Base-by-base conservation (phyloP, 257 asterid genomes). In the Fraxinus americana region DNA sequence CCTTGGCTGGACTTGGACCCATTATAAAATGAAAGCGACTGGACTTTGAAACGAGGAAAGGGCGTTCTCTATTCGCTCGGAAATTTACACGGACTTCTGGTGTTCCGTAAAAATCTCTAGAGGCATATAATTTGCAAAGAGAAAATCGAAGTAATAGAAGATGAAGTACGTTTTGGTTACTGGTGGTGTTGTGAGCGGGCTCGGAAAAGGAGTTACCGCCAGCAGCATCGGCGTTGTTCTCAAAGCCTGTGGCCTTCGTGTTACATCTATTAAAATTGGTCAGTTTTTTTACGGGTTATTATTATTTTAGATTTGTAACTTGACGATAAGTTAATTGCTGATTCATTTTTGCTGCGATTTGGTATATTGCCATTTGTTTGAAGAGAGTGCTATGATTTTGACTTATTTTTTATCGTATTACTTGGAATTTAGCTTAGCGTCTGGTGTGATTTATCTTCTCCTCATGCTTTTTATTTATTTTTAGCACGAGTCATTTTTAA, bases 131-230 rank as follows among this genome's bases (percentile, higher is more conserved):
- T 71, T 38, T 12, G 7, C 35, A 9, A 8, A 2, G 38, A 16
- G 27, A 70, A 75, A 38, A 32, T 2, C 2, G 11, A 6, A 57
- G 80, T 17, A n/a, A 72, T 36, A 66, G 5, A 36, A 41, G 59
- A 93, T 96, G 99, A 96, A 96, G 78, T 96, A 93, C 88, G 97
- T 96, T 9, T 74, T 92, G 84, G 97, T 96, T 0, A 96, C 97
- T 27, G 99, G 99, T 4, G 99, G 98, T 34, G 99, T 96, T 39
- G 99, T 96, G 50, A 96, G 99, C 85, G 99, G 99, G 76, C 96
- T 96, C 61, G 99, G 99, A 27, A 93, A 96, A 77, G 99, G 99
- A 77, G 99, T 96, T 12, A 93, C 99, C 2, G 98, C 99, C 59
- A 96, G 99, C 87, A 93, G 99, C 88, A 86, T 96, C 81, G 99